A percentile compares a stretch with the other conserved stretches of the same genome.
phyloP scores from a whole-genome alignment of 2,329 filamentous ascomycete species.

The Penicillium palitans region DNA sequence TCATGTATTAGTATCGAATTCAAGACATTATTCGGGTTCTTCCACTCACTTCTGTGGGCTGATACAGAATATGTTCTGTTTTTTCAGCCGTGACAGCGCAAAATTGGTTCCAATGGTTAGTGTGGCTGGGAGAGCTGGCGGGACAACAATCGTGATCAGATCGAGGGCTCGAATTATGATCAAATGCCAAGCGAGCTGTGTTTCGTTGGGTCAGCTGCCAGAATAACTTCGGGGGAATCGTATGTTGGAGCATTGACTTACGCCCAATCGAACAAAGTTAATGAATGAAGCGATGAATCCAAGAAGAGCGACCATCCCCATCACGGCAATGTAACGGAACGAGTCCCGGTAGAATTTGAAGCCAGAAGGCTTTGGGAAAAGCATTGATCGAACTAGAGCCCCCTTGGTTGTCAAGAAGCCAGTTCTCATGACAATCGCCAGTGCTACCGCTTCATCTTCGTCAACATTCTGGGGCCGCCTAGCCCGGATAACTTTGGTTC shows the following conservation, averaged over 20 bases:
- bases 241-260: constrained; percentile 30
- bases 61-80: constrained; percentile 93
- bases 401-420: constrained; percentile 98
- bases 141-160: constrained; percentile 95
- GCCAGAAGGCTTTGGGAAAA: constrained; percentile 95
- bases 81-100: constrained; percentile 79
- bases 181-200: constrained; percentile 74
- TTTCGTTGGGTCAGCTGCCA: constrained; percentile 19
- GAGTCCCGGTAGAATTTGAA: constrained; percentile 99
- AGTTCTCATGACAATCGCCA: constrained; percentile 89
- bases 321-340: constrained; percentile 96
- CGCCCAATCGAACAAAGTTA: constrained; percentile 82
- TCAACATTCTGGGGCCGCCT: constrained; percentile 82
- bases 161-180: constrained; percentile 92
- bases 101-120: constrained; percentile 97
- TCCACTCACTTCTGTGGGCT: constrained; percentile 70
- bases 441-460: constrained; percentile 82
- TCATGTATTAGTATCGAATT: constrained; percentile 2
- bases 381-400: constrained; percentile 91
- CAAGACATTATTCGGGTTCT: neutral
- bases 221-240: neutral
- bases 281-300: constrained; percentile 89
- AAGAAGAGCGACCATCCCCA: constrained; percentile 80
- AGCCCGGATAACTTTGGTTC: constrained; percentile 91
- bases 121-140: constrained; percentile 89